A percentile compares a stretch with the other conserved stretches of the same genome.
Evolutionary conservation across 2,329 filamentous ascomycete species (phyloP).

Genomic region (Metarhizium guizhouense): DNA sequence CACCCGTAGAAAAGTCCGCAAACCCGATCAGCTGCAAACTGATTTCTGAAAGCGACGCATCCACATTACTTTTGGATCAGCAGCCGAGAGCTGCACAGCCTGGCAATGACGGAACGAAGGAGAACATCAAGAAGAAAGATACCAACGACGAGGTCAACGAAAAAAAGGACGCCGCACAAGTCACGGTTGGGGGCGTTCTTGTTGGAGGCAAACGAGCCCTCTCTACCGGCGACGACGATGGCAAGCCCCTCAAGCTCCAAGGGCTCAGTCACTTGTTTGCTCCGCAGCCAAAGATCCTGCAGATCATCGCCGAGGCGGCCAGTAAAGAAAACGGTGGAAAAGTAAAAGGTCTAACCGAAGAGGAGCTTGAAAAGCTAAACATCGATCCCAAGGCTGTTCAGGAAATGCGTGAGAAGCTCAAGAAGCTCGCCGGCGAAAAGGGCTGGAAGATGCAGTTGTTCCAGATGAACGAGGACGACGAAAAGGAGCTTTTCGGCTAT

Average conservation of each 20-base stretch:
- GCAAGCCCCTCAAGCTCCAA: conserved; percentile 35
- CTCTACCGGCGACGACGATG: conserved; percentile 35
- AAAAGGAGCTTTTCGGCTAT: conserved; percentile 59
- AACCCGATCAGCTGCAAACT: conserved; percentile 70
- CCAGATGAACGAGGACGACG: conserved; percentile 48
- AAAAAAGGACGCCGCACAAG: conserved; percentile 17
- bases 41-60: conserved; percentile 48
- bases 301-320: conserved; percentile 36
- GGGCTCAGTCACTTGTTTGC: conserved; percentile 19
- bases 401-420: conserved; percentile 57
- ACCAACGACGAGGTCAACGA: conserved; percentile 17
- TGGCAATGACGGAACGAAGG: conserved; percentile 12
- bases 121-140: conserved; percentile 8
- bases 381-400: conserved; percentile 60
- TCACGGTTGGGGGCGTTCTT: conserved; percentile 43
- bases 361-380: conserved; percentile 60
- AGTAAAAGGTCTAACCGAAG: conserved; percentile 50
- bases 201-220: conserved; percentile 43
- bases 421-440: conserved; percentile 58
- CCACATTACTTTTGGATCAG: conserved; percentile 25
- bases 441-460: conserved; percentile 77
- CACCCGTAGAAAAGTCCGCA: conserved; percentile 67
- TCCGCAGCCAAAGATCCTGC: conserved; percentile 9
- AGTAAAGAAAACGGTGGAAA: conserved; percentile 51
- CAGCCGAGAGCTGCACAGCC: conserved; percentile 23